Conservation (phyloP, 768 basidiomycete species). For the Mycena amicta region DNA sequence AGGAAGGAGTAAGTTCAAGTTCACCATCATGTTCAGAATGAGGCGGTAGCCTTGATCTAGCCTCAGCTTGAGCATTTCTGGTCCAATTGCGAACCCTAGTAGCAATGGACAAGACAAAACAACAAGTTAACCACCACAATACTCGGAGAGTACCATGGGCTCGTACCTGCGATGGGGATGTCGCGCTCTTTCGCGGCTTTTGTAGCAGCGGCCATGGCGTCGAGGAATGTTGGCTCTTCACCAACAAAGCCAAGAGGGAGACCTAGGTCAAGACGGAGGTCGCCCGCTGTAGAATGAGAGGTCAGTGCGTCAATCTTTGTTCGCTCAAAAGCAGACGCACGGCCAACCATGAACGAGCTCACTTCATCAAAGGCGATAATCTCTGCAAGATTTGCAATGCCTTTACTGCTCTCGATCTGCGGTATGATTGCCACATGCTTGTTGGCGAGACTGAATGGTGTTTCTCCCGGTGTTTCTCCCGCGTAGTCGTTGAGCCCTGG, state of each 20-base stretch:
- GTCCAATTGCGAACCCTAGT: no score
- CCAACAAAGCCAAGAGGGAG: neutral
- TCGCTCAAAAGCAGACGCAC: neutral
- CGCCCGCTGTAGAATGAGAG: neutral
- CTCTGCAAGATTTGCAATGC: constrained; percentile 5
- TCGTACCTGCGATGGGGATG: neutral
- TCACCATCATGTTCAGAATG: no score
- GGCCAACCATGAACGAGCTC: constrained; percentile 9
- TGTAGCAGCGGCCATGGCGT: neutral
- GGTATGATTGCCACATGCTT: constrained; percentile 15
- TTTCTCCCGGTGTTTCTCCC: constrained; percentile 3
- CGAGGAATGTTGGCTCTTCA: neutral
- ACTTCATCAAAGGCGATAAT: constrained; percentile 2
- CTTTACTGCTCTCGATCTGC: constrained; percentile 2
- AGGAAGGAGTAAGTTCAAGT: no score
- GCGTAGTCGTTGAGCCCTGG: constrained; percentile 1
- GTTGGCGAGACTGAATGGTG: constrained; percentile 5
- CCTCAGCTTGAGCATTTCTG: no score
- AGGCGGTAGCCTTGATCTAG: no score
- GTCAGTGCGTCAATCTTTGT: neutral
- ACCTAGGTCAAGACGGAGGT: neutral
- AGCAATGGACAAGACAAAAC: no score
- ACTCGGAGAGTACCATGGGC: no score
- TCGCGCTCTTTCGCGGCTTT: neutral
- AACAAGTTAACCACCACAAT: no score